Base-by-base conservation (phyloP, 2,329 filamentous ascomycete species). In the Arthrobotrys musiformis region DNA sequence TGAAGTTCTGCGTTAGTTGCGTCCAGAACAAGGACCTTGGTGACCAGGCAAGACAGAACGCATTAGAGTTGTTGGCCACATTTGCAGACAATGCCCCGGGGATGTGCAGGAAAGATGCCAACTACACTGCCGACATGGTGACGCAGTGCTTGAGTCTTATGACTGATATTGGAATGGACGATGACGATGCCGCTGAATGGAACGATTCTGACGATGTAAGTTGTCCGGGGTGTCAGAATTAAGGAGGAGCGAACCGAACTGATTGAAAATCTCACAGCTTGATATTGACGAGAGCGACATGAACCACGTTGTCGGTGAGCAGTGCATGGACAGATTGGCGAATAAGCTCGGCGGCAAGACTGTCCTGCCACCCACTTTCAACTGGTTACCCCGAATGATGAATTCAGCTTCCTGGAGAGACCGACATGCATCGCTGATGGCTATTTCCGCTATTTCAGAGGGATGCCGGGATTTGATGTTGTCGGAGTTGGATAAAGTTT, bases 361-460 rank as follows among this genome's bases (percentile, higher is more conserved):
- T n/a, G 92, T 99, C 70, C 86, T 99, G 19, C 92, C 92, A 30
- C 94, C 94, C 0, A 98, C 94, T 0, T 99, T 98, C 85, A 91
- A 92, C 83, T 99, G 95, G 95, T 89, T 99, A 42, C 95, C 95
- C 8, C 89, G 93, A 79, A 99, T 99, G 95, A 96, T 98, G 90
- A 93, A 91, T 66, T 98, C 95, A 0, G 91, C 92, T 81, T 90
- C 93, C 30, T 99, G 95, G 95, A 90, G 93, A 82, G 95, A 99
- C 83, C 90, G 94, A 78, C 95, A 99, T 84, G 95, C 95, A 33
- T 95, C 95, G 54, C 88, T 99, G 63, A 99, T 99, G 95, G 95
- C 95, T 24, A 97, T 99, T 78, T 98, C 94, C 1, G 95, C 95
- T 79, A 99, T 99, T 79, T 98, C 95, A 0, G 95, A 99, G 84